These are phyloP conservation scores for Ogataea populi-albae DNA, from an alignment of 805 yeast species.

Conservation along the genomic window DNA sequence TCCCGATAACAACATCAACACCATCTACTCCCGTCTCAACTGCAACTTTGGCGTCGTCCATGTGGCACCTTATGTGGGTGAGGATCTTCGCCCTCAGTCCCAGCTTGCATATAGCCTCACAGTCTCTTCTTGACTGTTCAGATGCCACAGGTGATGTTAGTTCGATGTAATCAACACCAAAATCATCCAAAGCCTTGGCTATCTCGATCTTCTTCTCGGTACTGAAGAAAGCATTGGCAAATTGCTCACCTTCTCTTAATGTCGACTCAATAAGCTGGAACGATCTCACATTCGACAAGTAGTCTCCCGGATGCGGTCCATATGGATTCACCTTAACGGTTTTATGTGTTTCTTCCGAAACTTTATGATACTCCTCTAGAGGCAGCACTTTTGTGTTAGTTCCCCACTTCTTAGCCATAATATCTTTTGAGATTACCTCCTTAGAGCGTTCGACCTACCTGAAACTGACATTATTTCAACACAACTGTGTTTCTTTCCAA, in stretches of 20 bases:
- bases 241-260: constrained; percentile 97
- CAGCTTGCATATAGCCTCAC: constrained; percentile 97
- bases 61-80: constrained; percentile 96
- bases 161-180: constrained; percentile 97
- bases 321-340: constrained; percentile 65
- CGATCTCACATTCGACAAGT: constrained; percentile 78
- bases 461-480: constrained; percentile 14
- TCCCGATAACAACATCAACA: constrained; percentile 97
- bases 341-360: constrained; percentile 42
- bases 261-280: constrained; percentile 95
- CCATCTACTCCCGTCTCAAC: constrained; percentile 99
- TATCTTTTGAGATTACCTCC: not conserved
- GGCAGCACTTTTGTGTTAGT: not conserved
- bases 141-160: constrained; percentile 97
- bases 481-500: too few species aligned
- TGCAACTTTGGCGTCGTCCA: constrained; percentile 97
- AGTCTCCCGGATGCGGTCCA: constrained; percentile 95
- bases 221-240: constrained; percentile 93
- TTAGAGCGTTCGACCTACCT: constrained; percentile 11
- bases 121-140: constrained; percentile 87
- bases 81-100: constrained; percentile 94
- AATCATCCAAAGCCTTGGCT: constrained; percentile 95
- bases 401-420: not conserved
- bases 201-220: constrained; percentile 95
- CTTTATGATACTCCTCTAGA: constrained; percentile 40